Evolutionary conservation across 169 alveolate genomes (phyloP).

Genomic region (Theileria sp.): DNA sequence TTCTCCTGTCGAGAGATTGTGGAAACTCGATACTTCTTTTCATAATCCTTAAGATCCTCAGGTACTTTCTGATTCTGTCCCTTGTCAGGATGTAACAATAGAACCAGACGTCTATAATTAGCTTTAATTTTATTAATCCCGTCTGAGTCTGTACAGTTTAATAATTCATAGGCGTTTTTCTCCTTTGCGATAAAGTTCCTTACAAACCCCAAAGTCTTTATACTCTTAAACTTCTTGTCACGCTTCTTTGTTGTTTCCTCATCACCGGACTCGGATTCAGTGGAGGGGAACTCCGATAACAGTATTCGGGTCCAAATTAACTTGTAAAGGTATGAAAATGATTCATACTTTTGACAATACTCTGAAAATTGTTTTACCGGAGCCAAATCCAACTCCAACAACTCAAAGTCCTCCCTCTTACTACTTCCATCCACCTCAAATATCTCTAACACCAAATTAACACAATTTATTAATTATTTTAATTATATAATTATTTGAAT

Average conservation of each 20-base stretch:
- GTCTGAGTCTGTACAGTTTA: slow-evolving; percentile 72
- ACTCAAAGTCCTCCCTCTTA: slow-evolving; percentile 2
- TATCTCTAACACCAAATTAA: background rate
- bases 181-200: slow-evolving; percentile 67
- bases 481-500: background rate
- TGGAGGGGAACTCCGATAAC: background rate
- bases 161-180: slow-evolving; percentile 69
- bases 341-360: background rate
- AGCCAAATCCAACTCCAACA: slow-evolving; percentile 2
- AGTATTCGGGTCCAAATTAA: slow-evolving; percentile 37
- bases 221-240: slow-evolving; percentile 22
- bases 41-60: slow-evolving; percentile 60
- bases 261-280: slow-evolving; percentile 8
- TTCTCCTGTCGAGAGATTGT: slow-evolving; percentile 65
- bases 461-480: background rate
- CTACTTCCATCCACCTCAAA: slow-evolving; percentile 5
- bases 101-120: slow-evolving; percentile 67
- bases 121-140: slow-evolving; percentile 65
- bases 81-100: slow-evolving; percentile 78
- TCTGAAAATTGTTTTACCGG: background rate
- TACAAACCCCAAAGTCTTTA: slow-evolving; percentile 60
- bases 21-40: slow-evolving; percentile 62
- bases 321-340: slow-evolving; percentile 20
- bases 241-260: slow-evolving; percentile 23
- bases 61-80: slow-evolving; percentile 48